Percentiles rank a stretch among this genome's conserved stretches.
These are phyloP conservation scores for Solanum arcanum DNA, from an alignment of 257 asterid species.

Conservation along the genomic window DNA sequence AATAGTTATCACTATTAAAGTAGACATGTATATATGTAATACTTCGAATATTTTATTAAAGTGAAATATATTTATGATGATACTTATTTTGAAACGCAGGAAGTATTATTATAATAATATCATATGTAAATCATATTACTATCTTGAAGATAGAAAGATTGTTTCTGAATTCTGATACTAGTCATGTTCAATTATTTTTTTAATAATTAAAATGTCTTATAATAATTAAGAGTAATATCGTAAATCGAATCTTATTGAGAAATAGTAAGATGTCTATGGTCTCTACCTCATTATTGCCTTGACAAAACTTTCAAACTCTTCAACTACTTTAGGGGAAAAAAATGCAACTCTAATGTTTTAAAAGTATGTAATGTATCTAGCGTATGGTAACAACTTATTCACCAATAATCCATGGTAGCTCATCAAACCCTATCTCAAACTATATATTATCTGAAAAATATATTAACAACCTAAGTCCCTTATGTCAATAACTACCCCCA, in stretches of 20 bases:
- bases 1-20: background rate
- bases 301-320: background rate
- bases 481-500: background rate
- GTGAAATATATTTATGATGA: too few species aligned
- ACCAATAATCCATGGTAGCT: background rate
- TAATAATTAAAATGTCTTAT: too few species aligned
- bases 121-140: rapidly evolving
- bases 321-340: background rate
- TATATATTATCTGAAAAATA: background rate
- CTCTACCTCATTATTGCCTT: background rate
- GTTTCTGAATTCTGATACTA: too few species aligned
- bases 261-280: background rate
- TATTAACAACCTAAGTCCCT: background rate
- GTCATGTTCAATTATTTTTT: too few species aligned
- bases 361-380: background rate
- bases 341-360: background rate
- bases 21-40: too few species aligned
- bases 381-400: background rate
- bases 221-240: too few species aligned
- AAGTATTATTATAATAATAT: too few species aligned
- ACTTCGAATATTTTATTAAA: too few species aligned
- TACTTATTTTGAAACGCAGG: too few species aligned
- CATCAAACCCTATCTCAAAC: background rate
- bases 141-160: too few species aligned
- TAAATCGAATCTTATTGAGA: too few species aligned